These are phyloP conservation scores for Kwoniella sp. DNA, from an alignment of 768 basidiomycete species.

Conservation along the genomic window DNA sequence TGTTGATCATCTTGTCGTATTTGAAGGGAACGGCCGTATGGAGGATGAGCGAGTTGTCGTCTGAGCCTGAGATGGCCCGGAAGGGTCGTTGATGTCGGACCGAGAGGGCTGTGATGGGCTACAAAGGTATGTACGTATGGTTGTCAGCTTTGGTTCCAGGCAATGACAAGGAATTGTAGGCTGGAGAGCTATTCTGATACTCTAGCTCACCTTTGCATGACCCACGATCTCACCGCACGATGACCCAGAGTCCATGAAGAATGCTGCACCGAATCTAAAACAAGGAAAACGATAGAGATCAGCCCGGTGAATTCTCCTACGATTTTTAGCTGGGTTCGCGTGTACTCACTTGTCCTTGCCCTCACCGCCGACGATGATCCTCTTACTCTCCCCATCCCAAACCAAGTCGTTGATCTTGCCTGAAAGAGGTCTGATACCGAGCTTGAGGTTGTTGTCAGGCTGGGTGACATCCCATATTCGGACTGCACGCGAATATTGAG, in stretches of 20 bases:
- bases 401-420: slow-evolving; percentile 80
- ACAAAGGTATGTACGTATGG: not conserved
- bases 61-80: slow-evolving; percentile 83
- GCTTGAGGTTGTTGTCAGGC: slow-evolving; percentile 75
- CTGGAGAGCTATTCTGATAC: no score
- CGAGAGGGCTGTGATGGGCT: slow-evolving; percentile 84
- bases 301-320: no score
- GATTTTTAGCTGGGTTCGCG: no score
- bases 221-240: slow-evolving; percentile 86
- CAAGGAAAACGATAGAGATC: not conserved
- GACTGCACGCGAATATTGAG: slow-evolving; percentile 59
- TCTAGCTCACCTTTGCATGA: slow-evolving; percentile 72
- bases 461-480: slow-evolving; percentile 92
- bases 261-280: slow-evolving; percentile 52
- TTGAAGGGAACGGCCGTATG: slow-evolving; percentile 89
- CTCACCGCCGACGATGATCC: slow-evolving; percentile 92
- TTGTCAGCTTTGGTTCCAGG: no score
- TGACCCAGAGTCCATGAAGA: slow-evolving; percentile 62
- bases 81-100: slow-evolving; percentile 87
- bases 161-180: no score
- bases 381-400: slow-evolving; percentile 95
- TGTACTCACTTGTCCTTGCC: slow-evolving; percentile 81
- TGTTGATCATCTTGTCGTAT: slow-evolving; percentile 78
- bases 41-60: slow-evolving; percentile 79
- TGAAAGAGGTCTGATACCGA: slow-evolving; percentile 49